These are phyloP conservation scores for Penicillium bialowiezense DNA, from an alignment of 495 filamentous ascomycete genomes.

Conservation along the genomic window DNA sequence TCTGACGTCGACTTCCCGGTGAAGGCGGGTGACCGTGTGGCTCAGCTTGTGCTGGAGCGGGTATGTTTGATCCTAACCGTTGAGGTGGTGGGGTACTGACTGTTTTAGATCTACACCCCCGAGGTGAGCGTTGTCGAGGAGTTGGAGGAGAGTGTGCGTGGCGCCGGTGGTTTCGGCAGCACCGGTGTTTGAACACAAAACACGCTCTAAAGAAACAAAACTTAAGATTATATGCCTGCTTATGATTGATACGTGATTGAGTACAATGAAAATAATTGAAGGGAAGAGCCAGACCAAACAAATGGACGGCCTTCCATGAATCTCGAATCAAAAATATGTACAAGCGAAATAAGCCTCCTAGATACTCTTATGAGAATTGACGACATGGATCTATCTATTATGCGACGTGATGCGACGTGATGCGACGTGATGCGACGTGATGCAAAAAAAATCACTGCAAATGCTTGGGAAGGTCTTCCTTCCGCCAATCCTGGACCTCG, in stretches of 20 bases:
- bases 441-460: constrained; percentile 15
- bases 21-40: constrained; percentile 82
- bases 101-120: constrained; percentile 73
- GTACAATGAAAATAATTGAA: constrained; percentile 7
- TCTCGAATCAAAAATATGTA: constrained; percentile 17
- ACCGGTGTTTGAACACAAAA: constrained; percentile 54
- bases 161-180: constrained; percentile 90
- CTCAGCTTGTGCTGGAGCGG: constrained; percentile 89
- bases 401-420: neutral
- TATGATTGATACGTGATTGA: neutral
- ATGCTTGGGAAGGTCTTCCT: constrained; percentile 29
- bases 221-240: constrained; percentile 5
- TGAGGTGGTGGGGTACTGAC: constrained; percentile 1
- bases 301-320: too few relatives aligned
- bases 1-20: constrained; percentile 77
- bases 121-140: constrained; percentile 83
- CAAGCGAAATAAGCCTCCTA: constrained; percentile 2
- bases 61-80: constrained; percentile 29
- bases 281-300: neutral
- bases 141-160: constrained; percentile 85
- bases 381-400: neutral
- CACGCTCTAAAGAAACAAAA: neutral
- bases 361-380: neutral
- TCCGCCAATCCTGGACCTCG: constrained; percentile 33
- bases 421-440: neutral